Evolutionary conservation across 768 basidiomycete species (phyloP).

Genomic region (Russula vinacea): DNA sequence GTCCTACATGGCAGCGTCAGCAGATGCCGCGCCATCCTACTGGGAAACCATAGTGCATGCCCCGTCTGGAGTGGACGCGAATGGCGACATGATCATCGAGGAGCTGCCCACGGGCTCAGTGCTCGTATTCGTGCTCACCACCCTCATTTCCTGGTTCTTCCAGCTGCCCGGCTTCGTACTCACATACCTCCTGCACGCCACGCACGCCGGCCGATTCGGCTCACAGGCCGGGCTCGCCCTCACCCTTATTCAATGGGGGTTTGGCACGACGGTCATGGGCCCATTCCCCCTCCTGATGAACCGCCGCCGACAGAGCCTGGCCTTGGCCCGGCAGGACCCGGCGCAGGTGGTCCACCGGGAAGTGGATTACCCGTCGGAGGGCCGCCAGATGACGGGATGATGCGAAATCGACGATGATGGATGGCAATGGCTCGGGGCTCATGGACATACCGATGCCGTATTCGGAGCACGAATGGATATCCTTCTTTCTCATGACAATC

Average conservation of each 20-base stretch:
- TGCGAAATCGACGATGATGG: constrained; percentile 28
- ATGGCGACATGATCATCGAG: constrained; percentile 80
- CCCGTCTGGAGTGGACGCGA: constrained; percentile 50
- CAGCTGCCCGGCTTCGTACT: constrained; percentile 92
- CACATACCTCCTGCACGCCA: constrained; percentile 88
- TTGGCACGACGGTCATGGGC: constrained; percentile 53
- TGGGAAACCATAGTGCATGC: constrained; percentile 96
- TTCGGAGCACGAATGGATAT: constrained; percentile 79
- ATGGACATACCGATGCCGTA: constrained; percentile 30
- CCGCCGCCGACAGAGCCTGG: not conserved
- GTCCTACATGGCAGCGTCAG: constrained; percentile 85
- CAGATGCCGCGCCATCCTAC: constrained; percentile 90
- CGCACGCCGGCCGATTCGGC: constrained; percentile 91
- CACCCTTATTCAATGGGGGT: constrained; percentile 90
- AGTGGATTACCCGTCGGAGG: constrained; percentile 17
- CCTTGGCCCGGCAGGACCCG: not conserved
- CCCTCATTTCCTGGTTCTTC: constrained; percentile 92
- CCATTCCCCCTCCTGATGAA: constrained; percentile 26
- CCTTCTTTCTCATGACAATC: constrained; percentile 87
- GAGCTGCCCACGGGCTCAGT: constrained; percentile 83
- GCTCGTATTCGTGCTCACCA: constrained; percentile 69
- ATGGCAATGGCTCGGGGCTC: not conserved
- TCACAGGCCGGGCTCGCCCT: constrained; percentile 94
- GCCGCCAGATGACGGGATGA: constrained; percentile 10
- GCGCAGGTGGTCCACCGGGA: not conserved